Evolutionary conservation across 257 asterid genomes (phyloP).

Genomic region (Primulina huaijiensis): DNA sequence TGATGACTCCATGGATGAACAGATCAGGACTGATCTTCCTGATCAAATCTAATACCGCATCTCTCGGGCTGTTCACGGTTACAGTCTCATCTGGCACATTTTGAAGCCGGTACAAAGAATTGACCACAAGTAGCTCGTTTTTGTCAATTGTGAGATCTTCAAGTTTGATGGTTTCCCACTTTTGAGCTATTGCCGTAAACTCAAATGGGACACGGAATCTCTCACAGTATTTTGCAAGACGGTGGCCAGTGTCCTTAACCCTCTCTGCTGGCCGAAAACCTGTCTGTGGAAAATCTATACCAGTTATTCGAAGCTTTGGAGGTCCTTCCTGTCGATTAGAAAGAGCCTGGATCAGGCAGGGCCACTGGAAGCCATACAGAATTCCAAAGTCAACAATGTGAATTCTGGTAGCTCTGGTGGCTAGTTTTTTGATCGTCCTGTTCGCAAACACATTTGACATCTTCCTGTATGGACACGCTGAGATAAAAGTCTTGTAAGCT

Average conservation of each 20-base stretch:
- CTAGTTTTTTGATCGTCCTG: constrained; percentile 36
- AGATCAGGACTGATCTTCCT: constrained; percentile 40
- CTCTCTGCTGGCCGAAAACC: constrained; percentile 57
- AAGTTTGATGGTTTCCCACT: constrained; percentile 42
- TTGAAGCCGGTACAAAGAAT: constrained; percentile 38
- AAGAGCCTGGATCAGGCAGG: constrained; percentile 42
- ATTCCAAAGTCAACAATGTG: constrained; percentile 53
- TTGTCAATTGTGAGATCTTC: constrained; percentile 37
- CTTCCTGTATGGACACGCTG: constrained; percentile 42
- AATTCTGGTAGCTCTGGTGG: constrained; percentile 26
- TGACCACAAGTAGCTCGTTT: constrained; percentile 40
- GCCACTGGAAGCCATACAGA: constrained; percentile 58
- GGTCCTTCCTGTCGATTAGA: constrained; percentile 46
- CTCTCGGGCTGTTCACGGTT: constrained; percentile 39
- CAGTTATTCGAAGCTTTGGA: constrained; percentile 52
- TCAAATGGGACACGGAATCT: constrained; percentile 47
- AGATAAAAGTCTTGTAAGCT: constrained; percentile 41
- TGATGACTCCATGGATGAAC: constrained; percentile 38
- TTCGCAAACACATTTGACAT: constrained; percentile 45
- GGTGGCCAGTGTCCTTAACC: constrained; percentile 42
- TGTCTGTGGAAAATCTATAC: constrained; percentile 52
- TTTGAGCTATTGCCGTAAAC: constrained; percentile 44
- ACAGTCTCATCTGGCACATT: constrained; percentile 44
- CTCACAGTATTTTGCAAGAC: constrained; percentile 42
- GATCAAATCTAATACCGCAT: constrained; percentile 35